phyloP scores from a whole-genome alignment of 164 flowering plant genomes.

The Vitis riparia region DNA sequence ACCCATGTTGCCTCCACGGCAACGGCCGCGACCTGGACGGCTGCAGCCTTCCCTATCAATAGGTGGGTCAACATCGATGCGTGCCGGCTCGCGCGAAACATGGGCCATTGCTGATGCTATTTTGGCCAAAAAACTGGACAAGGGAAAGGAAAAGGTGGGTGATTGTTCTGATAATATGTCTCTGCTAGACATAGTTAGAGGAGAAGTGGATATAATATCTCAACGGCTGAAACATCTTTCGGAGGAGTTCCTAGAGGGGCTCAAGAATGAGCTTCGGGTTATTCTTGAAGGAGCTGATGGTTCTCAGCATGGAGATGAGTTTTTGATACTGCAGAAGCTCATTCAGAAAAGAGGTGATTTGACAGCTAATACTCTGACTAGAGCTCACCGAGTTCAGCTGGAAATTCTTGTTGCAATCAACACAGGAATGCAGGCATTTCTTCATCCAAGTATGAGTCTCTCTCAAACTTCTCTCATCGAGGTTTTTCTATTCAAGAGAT shows the following conservation, averaged over 20 bases:
- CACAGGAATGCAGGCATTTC: conserved; percentile 90
- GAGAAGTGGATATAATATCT: conserved; percentile 68
- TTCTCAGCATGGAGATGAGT: conserved; percentile 80
- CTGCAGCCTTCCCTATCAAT: conserved; percentile 53
- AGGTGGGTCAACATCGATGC: conserved; percentile 83
- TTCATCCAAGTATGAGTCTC: conserved; percentile 85
- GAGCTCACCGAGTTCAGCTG: conserved; percentile 83
- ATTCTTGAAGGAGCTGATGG: conserved; percentile 88
- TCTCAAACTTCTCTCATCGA: conserved; percentile 88
- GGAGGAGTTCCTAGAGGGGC: conserved; percentile 69
- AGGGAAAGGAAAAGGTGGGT: conserved; percentile 52
- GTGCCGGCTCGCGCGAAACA: conserved; percentile 93
- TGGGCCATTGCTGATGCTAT: conserved; percentile 67
- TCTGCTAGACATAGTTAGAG: conserved; percentile 72
- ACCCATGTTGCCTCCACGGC: conserved; percentile 64
- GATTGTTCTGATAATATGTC: conserved; percentile 65
- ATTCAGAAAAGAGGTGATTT: conserved; percentile 74
- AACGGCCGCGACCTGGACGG: conserved; percentile 47
- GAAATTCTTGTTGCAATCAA: conserved; percentile 89
- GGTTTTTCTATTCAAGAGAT: conserved; percentile 85
- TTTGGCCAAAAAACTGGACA: conserved; percentile 56
- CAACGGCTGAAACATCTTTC: conserved; percentile 70
- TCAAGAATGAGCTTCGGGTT: conserved; percentile 69
- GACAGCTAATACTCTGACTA: conserved; percentile 60
- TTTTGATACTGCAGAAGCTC: conserved; percentile 68